phyloP scores from a whole-genome alignment of 2,329 filamentous ascomycete species.

The Thermothelomyces thermophilus region DNA sequence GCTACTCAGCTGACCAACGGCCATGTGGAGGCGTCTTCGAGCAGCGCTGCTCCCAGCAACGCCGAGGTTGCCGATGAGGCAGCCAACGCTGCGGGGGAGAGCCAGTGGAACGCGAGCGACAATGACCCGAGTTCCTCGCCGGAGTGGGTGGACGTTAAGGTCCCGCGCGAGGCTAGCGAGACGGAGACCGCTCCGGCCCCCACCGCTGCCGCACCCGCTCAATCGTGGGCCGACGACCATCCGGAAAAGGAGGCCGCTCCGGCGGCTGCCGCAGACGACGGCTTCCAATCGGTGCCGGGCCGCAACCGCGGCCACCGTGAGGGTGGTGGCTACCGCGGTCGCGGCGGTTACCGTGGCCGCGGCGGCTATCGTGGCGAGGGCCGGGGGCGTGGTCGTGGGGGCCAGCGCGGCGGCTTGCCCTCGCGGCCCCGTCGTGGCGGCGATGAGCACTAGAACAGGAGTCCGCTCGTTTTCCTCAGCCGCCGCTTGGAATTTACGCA shows the following conservation, averaged over 20 bases:
- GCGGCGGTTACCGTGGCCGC: slow-evolving; percentile 39
- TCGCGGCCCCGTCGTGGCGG: slow-evolving; percentile 19
- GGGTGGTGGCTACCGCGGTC: slow-evolving; percentile 30
- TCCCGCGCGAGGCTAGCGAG: slow-evolving; percentile 66
- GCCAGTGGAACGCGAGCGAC: slow-evolving; percentile 53
- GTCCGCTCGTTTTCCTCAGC: background rate
- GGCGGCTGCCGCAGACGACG: slow-evolving; percentile 47
- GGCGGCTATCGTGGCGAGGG: slow-evolving; percentile 42
- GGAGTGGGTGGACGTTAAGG: slow-evolving; percentile 66
- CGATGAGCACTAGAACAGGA: slow-evolving; percentile 10
- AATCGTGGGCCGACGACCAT: slow-evolving; percentile 80
- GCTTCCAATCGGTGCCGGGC: slow-evolving; percentile 62
- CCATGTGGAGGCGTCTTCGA: slow-evolving; percentile 33
- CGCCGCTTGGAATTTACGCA: background rate
- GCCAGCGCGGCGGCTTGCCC: slow-evolving; percentile 33
- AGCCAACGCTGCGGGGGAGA: slow-evolving; percentile 56
- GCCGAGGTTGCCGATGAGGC: slow-evolving; percentile 45
- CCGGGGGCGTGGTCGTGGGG: slow-evolving; percentile 32
- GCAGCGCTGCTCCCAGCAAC: slow-evolving; percentile 39
- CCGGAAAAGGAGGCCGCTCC: slow-evolving; percentile 44
- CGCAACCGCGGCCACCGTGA: slow-evolving; percentile 53
- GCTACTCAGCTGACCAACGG: slow-evolving; percentile 38
- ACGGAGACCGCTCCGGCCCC: slow-evolving; percentile 58
- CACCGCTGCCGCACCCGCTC: slow-evolving; percentile 48
- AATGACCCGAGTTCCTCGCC: slow-evolving; percentile 43